Base-by-base conservation (phyloP, 164 flowering plant genomes). In the Tetracentron sinense region DNA sequence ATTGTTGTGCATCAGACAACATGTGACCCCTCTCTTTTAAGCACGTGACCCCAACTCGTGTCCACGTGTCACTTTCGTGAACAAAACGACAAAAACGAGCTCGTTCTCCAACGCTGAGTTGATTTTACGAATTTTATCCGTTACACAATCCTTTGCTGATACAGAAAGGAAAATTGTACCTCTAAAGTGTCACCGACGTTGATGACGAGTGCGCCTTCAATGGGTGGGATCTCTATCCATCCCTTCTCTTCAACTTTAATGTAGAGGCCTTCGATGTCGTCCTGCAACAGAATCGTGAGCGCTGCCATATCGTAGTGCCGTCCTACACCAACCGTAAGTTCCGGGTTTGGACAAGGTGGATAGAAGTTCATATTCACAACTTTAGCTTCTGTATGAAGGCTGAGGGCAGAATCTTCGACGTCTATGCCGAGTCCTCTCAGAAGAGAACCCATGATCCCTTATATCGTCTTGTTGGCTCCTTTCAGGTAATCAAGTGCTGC, bases 171-270 rank as follows among this genome's bases (percentile, higher is more conserved):
- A 11, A 11, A 44, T 26, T 19, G 28, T 33, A 69, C 72, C 68
- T 69, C 72, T 23, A 69, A 58, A 26, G 72, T 69, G 53, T 69
- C 72, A 15, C 72, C 72, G 6, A 69, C 72, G 42, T 69, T 69
- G 68, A 69, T 51, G 35, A 69, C 72, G 8, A 69, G 58, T 12
- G 72, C 72, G 3, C 67, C 72, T 28, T 63, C 63, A 0, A 69
- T 46, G 11, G 72, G 72, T 25, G 72, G 68, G 22, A 69, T 63
- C 59, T 69, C 72, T 21, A 69, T 63, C 72, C 72, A 69, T 2
- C 63, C 68, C 33, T 63, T 30, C 19, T 59, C 62, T 25, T 68
- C 62, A 11, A 58, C 72, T 54, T 58, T 63, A 12, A 69, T 68
- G 15, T 22, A 69, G 47, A 69, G 72, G 7, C 72, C 72, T 7